Evolutionary conservation across 2,329 filamentous ascomycete species (phyloP).

Genomic region (Trichoderma atroviride): DNA sequence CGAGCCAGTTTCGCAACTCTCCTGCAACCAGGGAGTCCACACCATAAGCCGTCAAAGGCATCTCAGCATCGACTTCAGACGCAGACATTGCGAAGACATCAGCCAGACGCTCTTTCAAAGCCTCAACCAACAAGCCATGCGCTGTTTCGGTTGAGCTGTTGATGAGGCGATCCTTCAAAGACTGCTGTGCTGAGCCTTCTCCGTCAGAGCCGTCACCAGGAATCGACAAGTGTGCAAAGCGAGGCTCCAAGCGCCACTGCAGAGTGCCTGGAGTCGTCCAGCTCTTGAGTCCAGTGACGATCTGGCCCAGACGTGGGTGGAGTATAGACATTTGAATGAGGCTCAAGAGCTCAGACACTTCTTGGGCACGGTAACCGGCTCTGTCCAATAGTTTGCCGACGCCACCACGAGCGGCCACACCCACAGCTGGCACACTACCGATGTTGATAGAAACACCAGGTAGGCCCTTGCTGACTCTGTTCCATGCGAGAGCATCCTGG

Average conservation of each 20-base stretch:
- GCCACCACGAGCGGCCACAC: not conserved
- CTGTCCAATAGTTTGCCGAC: not conserved
- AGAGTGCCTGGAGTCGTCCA: not conserved
- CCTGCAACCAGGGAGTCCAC: conserved; percentile 12
- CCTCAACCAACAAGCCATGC: not conserved
- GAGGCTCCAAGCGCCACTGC: not conserved
- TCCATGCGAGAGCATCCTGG: not conserved
- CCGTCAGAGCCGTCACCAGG: not conserved
- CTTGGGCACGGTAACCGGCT: not conserved
- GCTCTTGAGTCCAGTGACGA: not conserved
- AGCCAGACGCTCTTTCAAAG: not conserved
- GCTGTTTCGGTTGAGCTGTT: not conserved
- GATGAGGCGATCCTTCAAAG: not conserved
- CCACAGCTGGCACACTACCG: not conserved
- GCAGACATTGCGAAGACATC: not conserved
- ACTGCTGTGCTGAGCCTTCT: not conserved
- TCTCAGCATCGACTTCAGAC: not conserved
- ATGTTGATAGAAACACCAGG: conserved; percentile 7
- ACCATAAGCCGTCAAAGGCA: not conserved
- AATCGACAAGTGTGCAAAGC: not conserved
- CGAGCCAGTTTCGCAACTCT: not conserved
- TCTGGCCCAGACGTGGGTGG: not conserved
- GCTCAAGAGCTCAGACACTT: not conserved
- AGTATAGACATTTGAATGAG: not conserved
- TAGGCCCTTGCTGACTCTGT: not conserved